Evolutionary conservation across 805 yeast genomes (phyloP).

Genomic region (Zygotorulaspora florentina): DNA sequence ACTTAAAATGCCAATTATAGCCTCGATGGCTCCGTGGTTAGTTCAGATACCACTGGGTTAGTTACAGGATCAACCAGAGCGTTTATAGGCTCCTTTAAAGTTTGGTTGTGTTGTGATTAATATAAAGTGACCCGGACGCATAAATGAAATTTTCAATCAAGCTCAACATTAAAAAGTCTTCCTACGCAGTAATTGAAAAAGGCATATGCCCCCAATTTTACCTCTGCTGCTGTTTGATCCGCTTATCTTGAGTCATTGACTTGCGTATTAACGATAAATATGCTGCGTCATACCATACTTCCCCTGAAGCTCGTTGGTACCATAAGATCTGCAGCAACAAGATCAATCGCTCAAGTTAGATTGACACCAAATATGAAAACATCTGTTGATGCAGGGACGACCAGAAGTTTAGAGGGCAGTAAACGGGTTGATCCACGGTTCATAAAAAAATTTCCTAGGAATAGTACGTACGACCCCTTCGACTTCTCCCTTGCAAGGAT

Average conservation of each 20-base stretch:
- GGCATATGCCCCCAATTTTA: no score
- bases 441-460: slow-evolving; percentile 45
- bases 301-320: not conserved
- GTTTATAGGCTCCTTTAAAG: no score
- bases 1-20: no score
- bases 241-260: not conserved
- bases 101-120: not conserved
- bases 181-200: no score
- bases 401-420: slow-evolving; percentile 13
- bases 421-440: slow-evolving; percentile 37
- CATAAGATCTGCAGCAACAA: slow-evolving; percentile 2
- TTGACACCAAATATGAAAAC: slow-evolving; percentile 10
- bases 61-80: no score
- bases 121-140: no score
- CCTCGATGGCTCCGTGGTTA: no score
- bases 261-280: not conserved
- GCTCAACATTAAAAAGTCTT: no score
- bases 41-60: no score
- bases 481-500: slow-evolving; percentile 65
- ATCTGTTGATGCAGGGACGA: slow-evolving; percentile 10
- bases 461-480: slow-evolving; percentile 70
- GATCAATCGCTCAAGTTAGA: slow-evolving; percentile 5
- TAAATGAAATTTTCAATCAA: no score
- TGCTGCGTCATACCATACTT: not conserved
- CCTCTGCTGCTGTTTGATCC: not conserved